These are phyloP conservation scores for Jimgerdemannia flammicorona DNA, from an alignment of 192 early-diverging fungal species.

Conservation along the genomic window DNA sequence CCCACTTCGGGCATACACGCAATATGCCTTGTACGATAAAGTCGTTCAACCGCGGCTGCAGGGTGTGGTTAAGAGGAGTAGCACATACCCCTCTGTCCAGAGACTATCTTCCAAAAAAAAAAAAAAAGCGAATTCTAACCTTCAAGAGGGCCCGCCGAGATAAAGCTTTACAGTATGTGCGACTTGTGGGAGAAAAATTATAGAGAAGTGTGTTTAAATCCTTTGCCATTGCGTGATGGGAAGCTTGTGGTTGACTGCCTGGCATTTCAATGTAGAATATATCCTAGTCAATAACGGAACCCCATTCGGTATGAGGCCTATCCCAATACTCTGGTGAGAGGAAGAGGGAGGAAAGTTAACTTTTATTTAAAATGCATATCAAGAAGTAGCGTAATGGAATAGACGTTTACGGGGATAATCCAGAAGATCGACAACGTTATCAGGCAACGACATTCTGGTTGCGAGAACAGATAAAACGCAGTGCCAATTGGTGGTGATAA, in stretches of 20 bases:
- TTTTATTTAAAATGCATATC: background rate
- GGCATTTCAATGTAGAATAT: background rate
- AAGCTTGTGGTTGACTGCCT: background rate
- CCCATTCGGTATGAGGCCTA: background rate
- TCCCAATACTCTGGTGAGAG: background rate
- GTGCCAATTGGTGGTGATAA: background rate
- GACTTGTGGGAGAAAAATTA: background rate
- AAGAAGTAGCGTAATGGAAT: background rate
- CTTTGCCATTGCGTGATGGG: background rate
- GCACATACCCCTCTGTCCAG: background rate
- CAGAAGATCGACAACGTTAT: background rate
- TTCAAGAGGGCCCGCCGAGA: background rate
- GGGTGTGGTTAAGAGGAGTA: background rate
- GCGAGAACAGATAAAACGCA: background rate
- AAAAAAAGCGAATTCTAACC: background rate
- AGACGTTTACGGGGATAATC: background rate
- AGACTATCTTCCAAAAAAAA: background rate
- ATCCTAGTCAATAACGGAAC: background rate
- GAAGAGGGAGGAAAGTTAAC: background rate
- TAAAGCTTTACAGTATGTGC: background rate
- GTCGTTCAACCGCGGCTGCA: background rate
- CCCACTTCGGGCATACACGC: background rate
- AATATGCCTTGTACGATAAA: background rate
- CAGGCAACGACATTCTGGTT: background rate
- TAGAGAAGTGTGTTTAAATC: background rate